phyloP scores from a whole-genome alignment of 2,329 filamentous ascomycete genomes.

The Colletotrichum zoysiae region DNA sequence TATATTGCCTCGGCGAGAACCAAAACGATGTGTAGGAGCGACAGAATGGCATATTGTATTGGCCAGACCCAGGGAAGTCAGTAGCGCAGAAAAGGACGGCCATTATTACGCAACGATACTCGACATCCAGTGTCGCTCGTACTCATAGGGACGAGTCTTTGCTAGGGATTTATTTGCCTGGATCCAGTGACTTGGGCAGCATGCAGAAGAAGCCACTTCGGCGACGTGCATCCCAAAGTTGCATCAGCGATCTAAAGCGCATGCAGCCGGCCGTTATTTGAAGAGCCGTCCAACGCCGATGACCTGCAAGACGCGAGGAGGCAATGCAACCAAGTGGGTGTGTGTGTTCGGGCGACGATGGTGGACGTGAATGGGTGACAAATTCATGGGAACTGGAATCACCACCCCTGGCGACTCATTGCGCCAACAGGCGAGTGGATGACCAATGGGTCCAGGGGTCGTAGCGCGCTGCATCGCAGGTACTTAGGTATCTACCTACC shows the following conservation, averaged over 20 bases:
- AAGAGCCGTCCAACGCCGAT: background rate
- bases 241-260: constrained; percentile 25
- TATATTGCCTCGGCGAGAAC: background rate
- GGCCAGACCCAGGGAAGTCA: no score
- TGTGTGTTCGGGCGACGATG: background rate
- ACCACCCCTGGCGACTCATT: background rate
- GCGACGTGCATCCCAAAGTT: constrained; percentile 18
- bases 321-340: background rate
- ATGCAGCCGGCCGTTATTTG: constrained; percentile 29
- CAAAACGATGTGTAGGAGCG: background rate
- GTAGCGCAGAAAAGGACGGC: background rate
- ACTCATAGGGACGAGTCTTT: background rate
- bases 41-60: background rate
- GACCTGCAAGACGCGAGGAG: background rate
- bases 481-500: background rate
- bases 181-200: constrained; percentile 33
- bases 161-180: background rate
- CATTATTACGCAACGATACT: background rate
- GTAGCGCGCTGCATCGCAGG: background rate
- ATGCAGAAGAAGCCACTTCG: constrained; percentile 34
- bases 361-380: constrained; percentile 8
- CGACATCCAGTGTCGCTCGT: background rate
- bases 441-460: constrained; percentile 10
- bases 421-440: background rate
- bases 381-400: constrained; percentile 11